Evolutionary conservation across 1,284 basidiomycete genomes (phyloP), one percentile per base, ranked within the genome.

Genomic region (Puccinia polysora): DNA sequence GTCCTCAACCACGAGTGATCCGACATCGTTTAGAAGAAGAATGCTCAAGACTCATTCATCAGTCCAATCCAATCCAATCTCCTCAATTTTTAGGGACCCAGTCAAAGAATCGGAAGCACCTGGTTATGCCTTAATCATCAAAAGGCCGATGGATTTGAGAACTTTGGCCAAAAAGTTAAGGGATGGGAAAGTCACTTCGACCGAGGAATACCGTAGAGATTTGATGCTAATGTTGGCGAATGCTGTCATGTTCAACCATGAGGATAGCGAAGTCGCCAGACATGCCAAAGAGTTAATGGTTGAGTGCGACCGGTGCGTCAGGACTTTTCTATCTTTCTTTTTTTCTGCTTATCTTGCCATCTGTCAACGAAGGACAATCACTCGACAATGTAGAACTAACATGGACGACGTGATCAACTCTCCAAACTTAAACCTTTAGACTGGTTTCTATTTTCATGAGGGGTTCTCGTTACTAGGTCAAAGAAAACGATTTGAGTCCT

Each of bases 221-320:
- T 86, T 95, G 6, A 88, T 87, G 77, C 82, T 96, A 73, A 91
- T 97, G 88, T 94, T 95, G 80, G 90, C 91, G 40, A 97, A 97
- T 78, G 91, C 93, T 14, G 88, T 93, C 84, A 91, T 96, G 88
- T 97, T 91, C 80, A 97, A 97, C 76, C 84, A 87, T 50, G 88
- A 88, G 1, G 74, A 76, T 28, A 74, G 74, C 18, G 75, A 77
- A 30, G 76, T 78, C 5, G 87, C 86, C 4, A 88, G 87, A 25
- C 89, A 90, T 78, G 88, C 95, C 12, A 86, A 88, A 76, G 84
- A 84, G 64, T 91, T 95, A 88, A 89, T 92, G n/a, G 86, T 89
- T 78, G 90, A 93, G 65, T 64, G 70, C 49, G 70, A 73, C 45
- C 30, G 70, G 70, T 73, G 6, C 36, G 67, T 47, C 23, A 36